Evolutionary conservation across 2,329 filamentous ascomycete genomes (phyloP).

Genomic region (Calonectria pauciramosa): DNA sequence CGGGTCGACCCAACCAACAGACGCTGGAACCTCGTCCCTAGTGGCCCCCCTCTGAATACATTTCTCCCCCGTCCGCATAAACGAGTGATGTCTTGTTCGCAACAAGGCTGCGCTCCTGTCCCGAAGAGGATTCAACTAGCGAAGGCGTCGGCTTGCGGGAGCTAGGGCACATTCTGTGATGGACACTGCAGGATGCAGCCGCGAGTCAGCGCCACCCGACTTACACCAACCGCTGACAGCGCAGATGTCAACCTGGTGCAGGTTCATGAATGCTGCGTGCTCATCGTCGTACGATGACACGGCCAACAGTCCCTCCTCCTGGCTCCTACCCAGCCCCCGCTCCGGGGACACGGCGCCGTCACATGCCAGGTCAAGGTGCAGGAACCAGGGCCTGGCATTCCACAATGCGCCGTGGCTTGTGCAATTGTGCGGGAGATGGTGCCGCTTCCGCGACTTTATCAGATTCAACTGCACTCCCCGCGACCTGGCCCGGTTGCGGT

Average conservation of each 20-base stretch:
- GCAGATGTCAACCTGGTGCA: background rate
- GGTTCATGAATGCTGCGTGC: background rate
- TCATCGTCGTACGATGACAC: constrained; percentile 6
- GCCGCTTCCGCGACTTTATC: background rate
- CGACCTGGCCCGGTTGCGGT: background rate
- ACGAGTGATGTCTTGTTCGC: background rate
- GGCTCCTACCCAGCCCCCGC: background rate
- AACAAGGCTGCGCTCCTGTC: background rate
- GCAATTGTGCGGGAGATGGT: background rate
- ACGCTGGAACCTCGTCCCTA: background rate
- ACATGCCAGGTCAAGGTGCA: background rate
- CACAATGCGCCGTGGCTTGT: background rate
- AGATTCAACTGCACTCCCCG: background rate
- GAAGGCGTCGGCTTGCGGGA: background rate
- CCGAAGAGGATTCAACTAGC: background rate
- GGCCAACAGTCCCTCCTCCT: background rate
- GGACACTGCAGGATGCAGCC: background rate
- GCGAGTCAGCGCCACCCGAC: constrained; percentile 1
- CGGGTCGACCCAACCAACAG: background rate
- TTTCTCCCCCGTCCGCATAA: background rate
- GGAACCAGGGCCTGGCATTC: background rate
- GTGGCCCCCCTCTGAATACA: background rate
- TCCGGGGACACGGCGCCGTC: background rate
- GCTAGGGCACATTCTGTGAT: background rate
- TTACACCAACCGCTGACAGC: background rate